Conservation (phyloP, 129 eudicot species). For the Silybum marianum region DNA sequence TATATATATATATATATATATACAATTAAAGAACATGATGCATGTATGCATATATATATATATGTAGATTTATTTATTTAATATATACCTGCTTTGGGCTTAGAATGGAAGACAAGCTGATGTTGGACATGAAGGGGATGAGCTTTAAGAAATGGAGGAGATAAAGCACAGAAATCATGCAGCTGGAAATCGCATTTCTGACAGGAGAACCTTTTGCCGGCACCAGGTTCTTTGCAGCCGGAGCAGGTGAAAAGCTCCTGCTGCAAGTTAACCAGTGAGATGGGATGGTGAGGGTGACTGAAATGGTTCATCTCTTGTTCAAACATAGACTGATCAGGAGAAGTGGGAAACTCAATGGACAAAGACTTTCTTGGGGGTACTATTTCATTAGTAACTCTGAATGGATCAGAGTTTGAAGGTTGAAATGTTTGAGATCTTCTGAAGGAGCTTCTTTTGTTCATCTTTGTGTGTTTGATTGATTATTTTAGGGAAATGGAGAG, state of each 20-base stretch:
- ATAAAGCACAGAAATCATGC: constrained; percentile 74
- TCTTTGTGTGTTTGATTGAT: neutral
- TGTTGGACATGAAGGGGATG: constrained; percentile 86
- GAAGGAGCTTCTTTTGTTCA: constrained; percentile 25
- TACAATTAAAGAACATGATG: neutral
- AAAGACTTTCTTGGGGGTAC: constrained; percentile 22
- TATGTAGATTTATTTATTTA: neutral
- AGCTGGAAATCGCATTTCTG: constrained; percentile 78
- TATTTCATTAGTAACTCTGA: neutral
- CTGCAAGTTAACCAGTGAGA: constrained; percentile 37
- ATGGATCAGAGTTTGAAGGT: constrained; percentile 17
- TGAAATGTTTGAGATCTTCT: constrained; percentile 32
- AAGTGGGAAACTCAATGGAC: constrained; percentile 58
- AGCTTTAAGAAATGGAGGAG: constrained; percentile 65
- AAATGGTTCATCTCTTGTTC: constrained; percentile 52
- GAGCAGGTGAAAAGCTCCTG: constrained; percentile 56
- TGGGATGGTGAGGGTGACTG: constrained; percentile 68
- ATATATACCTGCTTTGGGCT: constrained; percentile 60
- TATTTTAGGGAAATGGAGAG: neutral
- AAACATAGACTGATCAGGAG: constrained; percentile 40
- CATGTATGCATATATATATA: neutral
- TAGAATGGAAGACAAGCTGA: constrained; percentile 66
- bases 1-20: neutral
- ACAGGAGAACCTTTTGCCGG: constrained; percentile 71
- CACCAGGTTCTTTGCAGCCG: constrained; percentile 92